phyloP scores from a whole-genome alignment of 2,329 filamentous ascomycete genomes.

The Graphiopsis chlorocephala region DNA sequence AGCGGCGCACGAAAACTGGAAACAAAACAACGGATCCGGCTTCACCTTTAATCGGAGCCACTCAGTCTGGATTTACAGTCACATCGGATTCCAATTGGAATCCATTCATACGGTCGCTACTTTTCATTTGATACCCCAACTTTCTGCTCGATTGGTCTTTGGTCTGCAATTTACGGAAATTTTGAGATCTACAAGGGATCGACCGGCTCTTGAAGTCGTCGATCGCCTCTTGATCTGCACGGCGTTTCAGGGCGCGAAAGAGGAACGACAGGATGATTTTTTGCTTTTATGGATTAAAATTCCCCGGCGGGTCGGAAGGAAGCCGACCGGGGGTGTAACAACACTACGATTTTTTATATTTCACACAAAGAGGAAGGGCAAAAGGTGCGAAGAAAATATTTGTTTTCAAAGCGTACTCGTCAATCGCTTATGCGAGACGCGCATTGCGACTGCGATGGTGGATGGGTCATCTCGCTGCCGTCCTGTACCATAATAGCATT shows the following conservation, averaged over 20 bases:
- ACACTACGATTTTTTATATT: background rate
- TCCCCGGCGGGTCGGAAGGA: background rate
- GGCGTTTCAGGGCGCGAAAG: constrained; percentile 8
- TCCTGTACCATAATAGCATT: constrained; percentile 4
- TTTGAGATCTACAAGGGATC: background rate
- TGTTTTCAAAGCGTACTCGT: background rate
- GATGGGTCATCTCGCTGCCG: background rate
- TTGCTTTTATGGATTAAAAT: background rate
- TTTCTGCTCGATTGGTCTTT: background rate
- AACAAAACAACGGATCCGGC: background rate
- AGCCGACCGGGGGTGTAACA: background rate
- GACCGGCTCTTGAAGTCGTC: background rate
- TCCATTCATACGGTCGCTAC: constrained; percentile 29
- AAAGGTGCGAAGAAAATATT: constrained; percentile 1
- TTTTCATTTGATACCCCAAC: constrained; percentile 34
- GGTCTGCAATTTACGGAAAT: background rate
- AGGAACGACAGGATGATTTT: background rate
- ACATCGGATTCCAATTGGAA: background rate
- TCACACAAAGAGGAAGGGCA: background rate
- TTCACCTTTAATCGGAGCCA: background rate
- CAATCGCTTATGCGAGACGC: background rate
- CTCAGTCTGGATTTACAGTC: background rate
- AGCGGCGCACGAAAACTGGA: background rate
- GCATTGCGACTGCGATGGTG: background rate
- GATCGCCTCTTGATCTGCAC: constrained; percentile 6